Percentiles rank a stretch among this genome's conserved stretches.
Conservation (phyloP, 768 basidiomycete species). For the Guyanaporus albipodus region DNA sequence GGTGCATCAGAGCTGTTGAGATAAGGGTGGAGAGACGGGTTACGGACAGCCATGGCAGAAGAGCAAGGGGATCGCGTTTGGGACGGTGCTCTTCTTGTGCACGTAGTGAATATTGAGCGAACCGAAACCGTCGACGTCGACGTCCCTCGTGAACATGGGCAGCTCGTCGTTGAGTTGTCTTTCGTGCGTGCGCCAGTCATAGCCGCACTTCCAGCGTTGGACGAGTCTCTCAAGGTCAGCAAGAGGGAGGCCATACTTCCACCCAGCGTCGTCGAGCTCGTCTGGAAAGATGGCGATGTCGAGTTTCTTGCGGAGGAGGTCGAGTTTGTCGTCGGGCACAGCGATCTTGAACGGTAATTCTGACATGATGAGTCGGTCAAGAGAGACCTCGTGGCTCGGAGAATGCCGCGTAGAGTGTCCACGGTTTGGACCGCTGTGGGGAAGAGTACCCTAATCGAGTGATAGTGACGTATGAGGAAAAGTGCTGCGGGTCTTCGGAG, state of each 20-base stretch:
- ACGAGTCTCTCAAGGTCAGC: conserved; percentile 46
- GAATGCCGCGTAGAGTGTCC: neutral
- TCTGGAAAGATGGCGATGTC: conserved; percentile 49
- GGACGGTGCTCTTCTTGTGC: conserved; percentile 44
- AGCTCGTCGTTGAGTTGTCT: conserved; percentile 46
- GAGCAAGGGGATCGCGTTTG: conserved; percentile 52
- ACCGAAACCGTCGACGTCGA: conserved; percentile 46
- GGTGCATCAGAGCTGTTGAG: too few relatives aligned
- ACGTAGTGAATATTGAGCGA: conserved; percentile 55
- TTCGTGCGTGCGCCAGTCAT: conserved; percentile 56
- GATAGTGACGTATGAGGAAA: conserved; percentile 6
- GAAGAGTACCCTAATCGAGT: neutral
- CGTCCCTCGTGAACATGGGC: conserved; percentile 52
- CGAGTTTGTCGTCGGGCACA: conserved; percentile 41
- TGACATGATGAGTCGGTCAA: conserved; percentile 19
- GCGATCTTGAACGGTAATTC: conserved; percentile 47
- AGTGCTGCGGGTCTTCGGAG: neutral
- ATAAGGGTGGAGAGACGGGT: too few relatives aligned
- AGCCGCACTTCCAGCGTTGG: conserved; percentile 48
- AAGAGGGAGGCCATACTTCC: conserved; percentile 52
- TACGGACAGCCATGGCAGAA: conserved; percentile 58
- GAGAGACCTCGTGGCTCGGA: neutral
- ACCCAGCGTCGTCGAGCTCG: conserved; percentile 48
- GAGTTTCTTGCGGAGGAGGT: conserved; percentile 43
- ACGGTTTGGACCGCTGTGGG: conserved; percentile 3